Evolutionary conservation across 2,329 filamentous ascomycete species (phyloP).

Genomic region (Colletotrichum sp.): DNA sequence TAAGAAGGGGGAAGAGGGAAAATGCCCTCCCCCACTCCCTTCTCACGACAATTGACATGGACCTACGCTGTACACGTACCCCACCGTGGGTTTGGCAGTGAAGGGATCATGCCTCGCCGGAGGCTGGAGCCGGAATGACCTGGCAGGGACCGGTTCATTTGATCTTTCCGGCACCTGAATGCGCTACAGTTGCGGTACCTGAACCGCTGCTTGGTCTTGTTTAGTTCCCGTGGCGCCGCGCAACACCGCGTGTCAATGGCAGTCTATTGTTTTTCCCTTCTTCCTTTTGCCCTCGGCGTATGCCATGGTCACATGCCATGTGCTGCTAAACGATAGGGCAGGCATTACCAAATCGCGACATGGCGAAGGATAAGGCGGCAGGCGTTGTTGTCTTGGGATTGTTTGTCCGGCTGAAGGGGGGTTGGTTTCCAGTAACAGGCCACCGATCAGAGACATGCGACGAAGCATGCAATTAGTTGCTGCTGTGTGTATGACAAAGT

Average conservation of each 20-base stretch:
- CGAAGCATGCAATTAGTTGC: background rate
- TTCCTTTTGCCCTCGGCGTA: background rate
- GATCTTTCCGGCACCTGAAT: background rate
- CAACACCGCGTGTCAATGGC: background rate
- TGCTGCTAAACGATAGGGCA: background rate
- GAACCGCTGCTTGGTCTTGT: background rate
- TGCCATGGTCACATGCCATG: background rate
- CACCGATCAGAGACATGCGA: background rate
- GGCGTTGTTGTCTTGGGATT: background rate
- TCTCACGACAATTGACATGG: background rate
- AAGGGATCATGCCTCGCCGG: conserved; percentile 1
- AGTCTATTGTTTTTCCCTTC: background rate
- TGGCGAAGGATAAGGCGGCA: background rate
- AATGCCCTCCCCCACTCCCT: background rate
- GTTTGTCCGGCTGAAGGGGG: background rate
- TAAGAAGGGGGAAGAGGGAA: background rate
- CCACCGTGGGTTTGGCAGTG: background rate
- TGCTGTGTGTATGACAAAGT: background rate
- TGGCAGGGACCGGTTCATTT: conserved; percentile 1
- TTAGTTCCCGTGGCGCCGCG: background rate
- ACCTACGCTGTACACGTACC: background rate
- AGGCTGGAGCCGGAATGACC: background rate
- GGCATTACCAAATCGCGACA: background rate
- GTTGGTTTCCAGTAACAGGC: background rate
- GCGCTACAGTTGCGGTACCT: background rate